Conservation (phyloP, 208 protist genomes). For the Wallacemonas sp. region DNA sequence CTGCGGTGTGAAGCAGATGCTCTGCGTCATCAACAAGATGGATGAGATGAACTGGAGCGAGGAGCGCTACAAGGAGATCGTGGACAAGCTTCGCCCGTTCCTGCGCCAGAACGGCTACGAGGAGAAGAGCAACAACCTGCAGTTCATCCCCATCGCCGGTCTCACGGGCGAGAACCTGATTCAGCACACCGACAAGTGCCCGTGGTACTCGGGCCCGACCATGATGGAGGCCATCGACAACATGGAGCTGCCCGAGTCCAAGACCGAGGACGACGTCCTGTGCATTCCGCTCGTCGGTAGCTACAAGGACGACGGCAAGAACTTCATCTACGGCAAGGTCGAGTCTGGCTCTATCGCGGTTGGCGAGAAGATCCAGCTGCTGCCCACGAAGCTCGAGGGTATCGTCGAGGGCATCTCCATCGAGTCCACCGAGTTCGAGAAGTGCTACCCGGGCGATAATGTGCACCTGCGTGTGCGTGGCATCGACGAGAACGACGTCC, state of each 20-base stretch:
- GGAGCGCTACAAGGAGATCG: constrained; percentile 96
- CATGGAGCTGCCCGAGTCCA: constrained; percentile 77
- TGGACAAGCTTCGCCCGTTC: constrained; percentile 95
- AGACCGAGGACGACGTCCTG: constrained; percentile 82
- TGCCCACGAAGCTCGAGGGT: constrained; percentile 72
- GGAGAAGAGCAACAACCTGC: constrained; percentile 79
- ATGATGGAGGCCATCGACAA: constrained; percentile 93
- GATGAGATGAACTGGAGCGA: constrained; percentile 97
- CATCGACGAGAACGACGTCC: constrained; percentile 87
- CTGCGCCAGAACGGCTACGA: constrained; percentile 95
- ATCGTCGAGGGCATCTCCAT: constrained; percentile 88
- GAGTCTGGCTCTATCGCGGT: constrained; percentile 92
- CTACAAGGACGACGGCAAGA: constrained; percentile 96
- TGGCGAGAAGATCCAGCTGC: constrained; percentile 89
- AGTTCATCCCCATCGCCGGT: constrained; percentile 97
- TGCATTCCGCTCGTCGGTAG: constrained; percentile 94
- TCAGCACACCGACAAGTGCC: constrained; percentile 74
- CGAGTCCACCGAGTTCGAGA: constrained; percentile 90
- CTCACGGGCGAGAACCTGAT: constrained; percentile 95
- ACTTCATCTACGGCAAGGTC: constrained; percentile 94
- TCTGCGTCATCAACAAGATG: constrained; percentile 99
- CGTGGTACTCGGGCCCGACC: constrained; percentile 92
- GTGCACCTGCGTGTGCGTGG: constrained; percentile 90
- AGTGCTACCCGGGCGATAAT: constrained; percentile 92
- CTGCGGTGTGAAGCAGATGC: constrained; percentile 96